Conservation (phyloP, 305 asterid genomes). For the Solanum chacoense region DNA sequence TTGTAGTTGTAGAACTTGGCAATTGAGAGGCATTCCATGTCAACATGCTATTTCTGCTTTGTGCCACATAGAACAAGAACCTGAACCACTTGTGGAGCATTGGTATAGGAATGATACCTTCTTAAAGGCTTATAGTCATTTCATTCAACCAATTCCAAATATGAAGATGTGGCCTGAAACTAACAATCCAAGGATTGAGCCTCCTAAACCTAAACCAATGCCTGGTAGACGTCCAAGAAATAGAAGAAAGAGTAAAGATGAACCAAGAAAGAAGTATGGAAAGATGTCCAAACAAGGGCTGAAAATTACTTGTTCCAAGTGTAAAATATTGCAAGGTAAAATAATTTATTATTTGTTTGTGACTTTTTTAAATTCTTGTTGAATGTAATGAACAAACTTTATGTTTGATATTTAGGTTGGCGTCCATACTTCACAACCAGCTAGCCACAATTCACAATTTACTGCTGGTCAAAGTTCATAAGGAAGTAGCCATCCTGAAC, state of each 20-base stretch:
- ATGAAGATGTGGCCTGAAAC: neutral
- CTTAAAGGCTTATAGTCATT: too few species aligned
- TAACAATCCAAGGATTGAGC: neutral
- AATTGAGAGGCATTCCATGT: too few species aligned
- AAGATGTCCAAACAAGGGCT: neutral
- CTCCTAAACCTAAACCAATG: neutral
- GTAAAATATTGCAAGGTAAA: neutral
- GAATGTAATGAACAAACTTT: neutral
- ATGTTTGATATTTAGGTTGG: neutral
- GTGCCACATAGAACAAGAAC: too few species aligned
- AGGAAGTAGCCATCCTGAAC: neutral
- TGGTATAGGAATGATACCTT: too few species aligned
- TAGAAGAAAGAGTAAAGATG: too few species aligned
- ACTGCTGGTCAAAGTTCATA: too few species aligned
- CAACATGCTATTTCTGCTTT: too few species aligned
- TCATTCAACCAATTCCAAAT: too few species aligned
- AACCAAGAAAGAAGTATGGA: too few species aligned
- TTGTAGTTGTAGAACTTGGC: too few species aligned
- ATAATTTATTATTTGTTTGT: neutral
- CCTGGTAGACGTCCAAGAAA: neutral
- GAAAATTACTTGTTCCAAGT: neutral
- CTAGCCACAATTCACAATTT: neutral
- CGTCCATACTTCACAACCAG: neutral
- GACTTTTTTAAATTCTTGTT: neutral
- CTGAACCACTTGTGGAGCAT: too few species aligned